Evolutionary conservation across 83 land plant species (phyloP).

Genomic region (Larix sibirica): DNA sequence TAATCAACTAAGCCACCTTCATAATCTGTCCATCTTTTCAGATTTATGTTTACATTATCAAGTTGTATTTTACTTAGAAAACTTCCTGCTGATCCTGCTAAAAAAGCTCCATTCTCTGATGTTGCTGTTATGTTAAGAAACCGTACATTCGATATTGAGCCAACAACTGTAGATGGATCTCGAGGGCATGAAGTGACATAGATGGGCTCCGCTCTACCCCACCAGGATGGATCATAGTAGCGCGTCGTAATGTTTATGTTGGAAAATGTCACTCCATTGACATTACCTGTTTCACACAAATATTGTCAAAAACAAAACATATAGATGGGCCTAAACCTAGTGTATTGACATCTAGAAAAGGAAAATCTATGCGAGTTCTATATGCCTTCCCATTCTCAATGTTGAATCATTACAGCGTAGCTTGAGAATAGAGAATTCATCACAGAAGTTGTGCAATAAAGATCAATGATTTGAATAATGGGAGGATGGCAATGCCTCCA

Average conservation of each 20-base stretch:
- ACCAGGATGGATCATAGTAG: slow-evolving; percentile 92
- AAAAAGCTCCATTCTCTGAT: slow-evolving; percentile 90
- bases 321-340: background rate
- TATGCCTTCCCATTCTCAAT: background rate
- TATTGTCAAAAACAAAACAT: background rate
- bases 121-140: slow-evolving; percentile 69
- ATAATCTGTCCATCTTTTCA: slow-evolving; percentile 68
- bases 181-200: slow-evolving; percentile 87
- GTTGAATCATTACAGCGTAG: background rate
- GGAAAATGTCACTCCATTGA: slow-evolving; percentile 64
- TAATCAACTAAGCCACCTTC: slow-evolving; percentile 73
- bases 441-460: background rate
- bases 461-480: background rate
- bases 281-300: slow-evolving; percentile 54
- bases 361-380: background rate
- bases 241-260: slow-evolving; percentile 87
- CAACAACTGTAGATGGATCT: slow-evolving; percentile 42
- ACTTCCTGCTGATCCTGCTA: slow-evolving; percentile 69
- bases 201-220: slow-evolving; percentile 97
- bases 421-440: background rate
- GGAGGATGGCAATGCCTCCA: background rate
- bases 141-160: slow-evolving; percentile 61
- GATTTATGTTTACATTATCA: slow-evolving; percentile 56
- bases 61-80: slow-evolving; percentile 52
- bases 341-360: background rate